phyloP scores from a whole-genome alignment of 176 grass and related monocot genomes.

The bread wheat (Triticum aestivum) region DNA sequence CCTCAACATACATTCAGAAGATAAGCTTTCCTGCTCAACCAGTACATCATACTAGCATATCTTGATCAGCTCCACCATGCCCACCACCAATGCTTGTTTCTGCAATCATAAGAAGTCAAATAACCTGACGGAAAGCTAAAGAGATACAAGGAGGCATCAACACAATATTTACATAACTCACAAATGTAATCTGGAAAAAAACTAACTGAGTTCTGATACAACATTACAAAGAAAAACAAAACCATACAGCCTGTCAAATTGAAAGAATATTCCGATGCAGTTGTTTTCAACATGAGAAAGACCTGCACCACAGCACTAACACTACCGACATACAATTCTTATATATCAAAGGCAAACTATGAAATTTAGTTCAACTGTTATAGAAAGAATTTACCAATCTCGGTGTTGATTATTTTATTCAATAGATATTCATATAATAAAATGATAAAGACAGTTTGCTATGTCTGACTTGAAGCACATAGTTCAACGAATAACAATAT shows the following conservation, averaged over 20 bases:
- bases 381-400: too few species aligned
- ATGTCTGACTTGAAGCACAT: background rate
- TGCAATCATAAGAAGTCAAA: background rate
- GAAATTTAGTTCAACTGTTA: too few species aligned
- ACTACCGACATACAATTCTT: too few species aligned
- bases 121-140: background rate
- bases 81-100: background rate
- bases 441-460: background rate
- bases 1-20: background rate
- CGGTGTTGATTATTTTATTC: too few species aligned
- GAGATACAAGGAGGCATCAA: background rate
- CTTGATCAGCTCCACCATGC: background rate
- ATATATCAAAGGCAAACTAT: too few species aligned
- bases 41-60: background rate
- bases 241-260: background rate
- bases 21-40: background rate
- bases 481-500: background rate
- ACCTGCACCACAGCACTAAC: too few species aligned
- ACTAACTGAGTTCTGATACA: background rate
- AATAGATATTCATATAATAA: background rate
- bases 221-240: background rate
- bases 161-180: background rate
- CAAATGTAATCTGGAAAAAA: background rate
- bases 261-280: background rate
- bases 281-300: too few species aligned